These are phyloP conservation scores for Termitomyces sp. DNA, from an alignment of 768 basidiomycete species.

Conservation along the genomic window DNA sequence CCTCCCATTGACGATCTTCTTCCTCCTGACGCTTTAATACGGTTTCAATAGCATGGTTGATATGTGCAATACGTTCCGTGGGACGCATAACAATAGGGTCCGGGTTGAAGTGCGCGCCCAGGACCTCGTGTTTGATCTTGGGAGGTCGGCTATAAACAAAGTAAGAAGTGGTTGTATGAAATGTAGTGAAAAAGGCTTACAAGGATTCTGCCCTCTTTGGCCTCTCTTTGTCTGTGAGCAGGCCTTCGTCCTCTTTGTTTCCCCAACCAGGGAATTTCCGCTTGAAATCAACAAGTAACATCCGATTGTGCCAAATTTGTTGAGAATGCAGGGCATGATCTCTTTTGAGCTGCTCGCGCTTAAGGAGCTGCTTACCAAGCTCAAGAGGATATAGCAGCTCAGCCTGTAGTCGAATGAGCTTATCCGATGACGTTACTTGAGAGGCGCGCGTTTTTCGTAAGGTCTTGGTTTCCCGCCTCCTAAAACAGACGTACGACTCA, in stretches of 20 bases:
- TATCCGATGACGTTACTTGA: slow-evolving; percentile 87
- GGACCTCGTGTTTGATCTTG: background rate
- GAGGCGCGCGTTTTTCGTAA: slow-evolving; percentile 91
- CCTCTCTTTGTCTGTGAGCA: background rate
- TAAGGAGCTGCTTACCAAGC: slow-evolving; percentile 60
- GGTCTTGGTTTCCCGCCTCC: slow-evolving; percentile 89
- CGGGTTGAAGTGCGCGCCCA: background rate
- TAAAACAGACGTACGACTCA: slow-evolving; percentile 96
- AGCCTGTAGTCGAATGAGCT: slow-evolving; percentile 70
- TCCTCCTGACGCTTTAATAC: slow-evolving; percentile 61
- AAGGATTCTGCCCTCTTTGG: background rate
- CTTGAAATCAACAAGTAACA: background rate
- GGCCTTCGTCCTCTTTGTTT: background rate
- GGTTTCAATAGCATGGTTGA: slow-evolving; percentile 57
- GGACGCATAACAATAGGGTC: slow-evolving; percentile 42
- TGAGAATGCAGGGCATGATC: background rate
- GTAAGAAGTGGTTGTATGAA: background rate
- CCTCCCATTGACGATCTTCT: slow-evolving; percentile 78
- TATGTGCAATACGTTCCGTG: slow-evolving; percentile 54
- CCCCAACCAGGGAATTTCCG: background rate
- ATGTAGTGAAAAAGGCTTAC: background rate
- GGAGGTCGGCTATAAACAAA: background rate
- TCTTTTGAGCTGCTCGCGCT: slow-evolving; percentile 71
- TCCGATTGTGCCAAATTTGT: background rate
- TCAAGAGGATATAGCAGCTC: slow-evolving; percentile 73